phyloP scores from a whole-genome alignment of 169 alveolate genomes.

The Amoebophrya sp. region DNA sequence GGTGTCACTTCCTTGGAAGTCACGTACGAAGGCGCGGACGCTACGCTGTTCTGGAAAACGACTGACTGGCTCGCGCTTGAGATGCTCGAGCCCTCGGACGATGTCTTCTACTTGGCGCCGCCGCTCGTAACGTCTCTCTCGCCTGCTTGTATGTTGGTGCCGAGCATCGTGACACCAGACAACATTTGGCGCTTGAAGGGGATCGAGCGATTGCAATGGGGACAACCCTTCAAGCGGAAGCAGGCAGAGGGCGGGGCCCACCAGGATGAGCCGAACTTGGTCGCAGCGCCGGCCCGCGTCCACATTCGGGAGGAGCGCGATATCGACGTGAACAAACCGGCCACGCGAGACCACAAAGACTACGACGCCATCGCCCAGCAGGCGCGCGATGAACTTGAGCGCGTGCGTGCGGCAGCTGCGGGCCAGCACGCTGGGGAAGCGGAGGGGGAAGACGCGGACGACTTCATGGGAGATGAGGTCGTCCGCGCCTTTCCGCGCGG shows the following conservation, averaged over 20 bases:
- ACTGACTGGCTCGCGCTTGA: not conserved
- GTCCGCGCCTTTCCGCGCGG: not conserved
- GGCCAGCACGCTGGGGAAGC: not conserved
- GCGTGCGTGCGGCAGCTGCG: not conserved
- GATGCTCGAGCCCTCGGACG: not conserved
- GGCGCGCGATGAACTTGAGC: not conserved
- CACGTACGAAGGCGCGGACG: no score
- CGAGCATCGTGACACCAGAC: no score
- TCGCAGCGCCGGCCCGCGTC: no score
- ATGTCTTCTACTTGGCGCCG: not conserved
- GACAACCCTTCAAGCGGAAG: no score
- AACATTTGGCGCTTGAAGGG: no score
- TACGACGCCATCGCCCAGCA: not conserved
- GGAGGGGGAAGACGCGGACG: not conserved
- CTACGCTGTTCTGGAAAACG: not conserved
- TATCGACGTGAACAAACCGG: not conserved
- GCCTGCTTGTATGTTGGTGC: not conserved
- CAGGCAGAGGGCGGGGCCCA: no score
- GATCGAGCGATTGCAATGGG: no score
- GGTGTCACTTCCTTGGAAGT: no score
- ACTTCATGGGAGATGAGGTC: not conserved
- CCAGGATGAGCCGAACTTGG: no score
- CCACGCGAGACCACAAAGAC: not conserved
- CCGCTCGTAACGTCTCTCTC: not conserved
- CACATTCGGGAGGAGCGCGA: not conserved